phyloP scores from a whole-genome alignment of 2,329 filamentous ascomycete species.

The Diaporthe sp. region DNA sequence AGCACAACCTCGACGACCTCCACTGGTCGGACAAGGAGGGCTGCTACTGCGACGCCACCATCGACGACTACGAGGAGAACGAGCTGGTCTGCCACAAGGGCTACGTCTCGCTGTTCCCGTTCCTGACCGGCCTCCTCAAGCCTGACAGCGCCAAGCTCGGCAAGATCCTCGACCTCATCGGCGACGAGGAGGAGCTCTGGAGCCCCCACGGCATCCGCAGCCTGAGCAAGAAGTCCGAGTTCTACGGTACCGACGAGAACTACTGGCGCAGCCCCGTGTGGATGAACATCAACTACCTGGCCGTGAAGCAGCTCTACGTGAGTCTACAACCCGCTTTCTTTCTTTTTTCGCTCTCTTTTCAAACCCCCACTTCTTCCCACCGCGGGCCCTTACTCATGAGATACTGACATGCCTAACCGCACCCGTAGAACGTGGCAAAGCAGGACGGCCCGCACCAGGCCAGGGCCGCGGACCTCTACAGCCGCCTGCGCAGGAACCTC shows the following conservation, averaged over 20 bases:
- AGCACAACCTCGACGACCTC: constrained; percentile 89
- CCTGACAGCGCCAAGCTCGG: constrained; percentile 82
- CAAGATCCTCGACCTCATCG: constrained; percentile 82
- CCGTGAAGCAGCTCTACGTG: constrained; percentile 83
- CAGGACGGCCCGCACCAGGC: constrained; percentile 76
- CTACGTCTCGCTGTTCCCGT: constrained; percentile 94
- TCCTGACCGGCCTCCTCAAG: constrained; percentile 85
- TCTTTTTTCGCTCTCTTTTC: neutral
- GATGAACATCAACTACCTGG: constrained; percentile 97
- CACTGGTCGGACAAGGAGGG: constrained; percentile 89
- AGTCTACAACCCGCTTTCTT: constrained; percentile 53
- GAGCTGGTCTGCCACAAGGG: constrained; percentile 94
- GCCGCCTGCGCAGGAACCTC: constrained; percentile 82
- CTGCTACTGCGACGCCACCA: constrained; percentile 93
- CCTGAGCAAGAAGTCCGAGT: constrained; percentile 84
- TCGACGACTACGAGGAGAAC: constrained; percentile 95
- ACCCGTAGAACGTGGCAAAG: constrained; percentile 72
- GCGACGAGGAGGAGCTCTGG: constrained; percentile 89
- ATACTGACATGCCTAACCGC: constrained; percentile 16
- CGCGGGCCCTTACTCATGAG: too few relatives aligned
- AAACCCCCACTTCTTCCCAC: neutral
- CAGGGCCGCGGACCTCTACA: constrained; percentile 82
- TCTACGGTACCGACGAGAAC: constrained; percentile 93
- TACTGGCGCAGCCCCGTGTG: constrained; percentile 97
- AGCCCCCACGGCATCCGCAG: constrained; percentile 90